A percentile compares a stretch with the other conserved stretches of the same genome.
Evolutionary conservation across 176 grass and related monocot genomes (phyloP).

Genomic region (Rhipidocladum racemiflorum): DNA sequence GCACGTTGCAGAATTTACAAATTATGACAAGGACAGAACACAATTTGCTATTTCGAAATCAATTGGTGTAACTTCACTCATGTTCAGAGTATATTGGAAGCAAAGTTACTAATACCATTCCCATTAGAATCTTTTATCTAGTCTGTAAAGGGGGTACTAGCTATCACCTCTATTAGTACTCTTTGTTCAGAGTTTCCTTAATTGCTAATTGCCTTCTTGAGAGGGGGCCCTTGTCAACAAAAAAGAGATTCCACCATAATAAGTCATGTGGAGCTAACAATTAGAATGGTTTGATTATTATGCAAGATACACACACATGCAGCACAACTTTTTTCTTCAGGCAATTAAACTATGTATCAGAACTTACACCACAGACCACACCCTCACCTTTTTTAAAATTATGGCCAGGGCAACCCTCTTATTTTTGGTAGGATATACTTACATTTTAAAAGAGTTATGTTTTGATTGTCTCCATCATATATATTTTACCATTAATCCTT

Average conservation of each 20-base stretch:
- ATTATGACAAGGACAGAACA: neutral
- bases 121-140: constrained; percentile 18
- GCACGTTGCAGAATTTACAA: neutral
- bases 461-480: neutral
- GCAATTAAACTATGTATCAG: neutral
- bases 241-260: constrained; percentile 20
- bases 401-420: neutral
- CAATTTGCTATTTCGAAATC: constrained; percentile 14
- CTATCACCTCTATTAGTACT: constrained; percentile 17
- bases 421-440: neutral
- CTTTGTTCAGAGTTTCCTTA: neutral
- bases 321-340: neutral
- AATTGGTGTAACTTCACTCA: neutral
- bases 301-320: neutral
- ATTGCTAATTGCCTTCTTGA: constrained; percentile 21
- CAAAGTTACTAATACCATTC: constrained; percentile 19
- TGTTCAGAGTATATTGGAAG: constrained; percentile 37
- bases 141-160: constrained; percentile 27
- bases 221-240: neutral
- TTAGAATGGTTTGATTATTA: constrained; percentile 22
- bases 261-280: constrained; percentile 11
- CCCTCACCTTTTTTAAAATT: constrained; percentile 1
- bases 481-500: constrained; percentile 2
- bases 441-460: neutral
- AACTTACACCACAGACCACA: neutral